Evolutionary conservation across 140 eudicot species (phyloP).

Genomic region (Oenanthe javanica): DNA sequence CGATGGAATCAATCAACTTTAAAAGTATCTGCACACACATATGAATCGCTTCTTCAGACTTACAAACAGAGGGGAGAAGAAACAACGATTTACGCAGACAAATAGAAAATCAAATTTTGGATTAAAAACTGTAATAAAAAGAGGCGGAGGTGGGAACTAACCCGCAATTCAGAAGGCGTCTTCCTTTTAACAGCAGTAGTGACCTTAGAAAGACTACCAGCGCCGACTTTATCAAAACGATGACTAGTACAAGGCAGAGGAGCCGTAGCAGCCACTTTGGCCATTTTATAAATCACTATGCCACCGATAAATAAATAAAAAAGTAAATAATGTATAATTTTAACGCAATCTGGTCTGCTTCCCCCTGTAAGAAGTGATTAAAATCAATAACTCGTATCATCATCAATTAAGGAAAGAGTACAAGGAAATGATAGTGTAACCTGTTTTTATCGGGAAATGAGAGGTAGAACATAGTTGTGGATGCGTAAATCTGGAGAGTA

Average conservation of each 20-base stretch:
- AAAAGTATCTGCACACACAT: not conserved
- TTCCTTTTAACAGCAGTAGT: conserved; percentile 43
- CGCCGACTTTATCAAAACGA: conserved; percentile 25
- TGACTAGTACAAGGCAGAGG: conserved; percentile 30
- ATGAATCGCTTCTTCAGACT: no score
- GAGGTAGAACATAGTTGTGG: not conserved
- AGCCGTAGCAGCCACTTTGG: conserved; percentile 48
- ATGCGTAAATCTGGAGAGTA: not conserved
- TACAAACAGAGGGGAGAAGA: no score
- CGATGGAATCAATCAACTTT: not conserved
- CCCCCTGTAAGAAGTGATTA: not conserved
- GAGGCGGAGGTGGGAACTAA: conserved; percentile 10
- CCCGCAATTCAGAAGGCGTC: conserved; percentile 75
- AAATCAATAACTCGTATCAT: no score
- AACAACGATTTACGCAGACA: not conserved
- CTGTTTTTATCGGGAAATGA: no score
- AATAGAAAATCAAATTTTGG: not conserved
- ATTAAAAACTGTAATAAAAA: not conserved
- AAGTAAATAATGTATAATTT: not conserved
- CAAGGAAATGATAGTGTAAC: no score
- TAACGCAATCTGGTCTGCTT: not conserved
- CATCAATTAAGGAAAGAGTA: no score
- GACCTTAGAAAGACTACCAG: conserved; percentile 25
- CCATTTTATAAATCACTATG: conserved; percentile 17
- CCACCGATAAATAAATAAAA: not conserved